Evolutionary conservation across 352 stramenopile species (phyloP).

Genomic region (Globisporangium mamillatum): DNA sequence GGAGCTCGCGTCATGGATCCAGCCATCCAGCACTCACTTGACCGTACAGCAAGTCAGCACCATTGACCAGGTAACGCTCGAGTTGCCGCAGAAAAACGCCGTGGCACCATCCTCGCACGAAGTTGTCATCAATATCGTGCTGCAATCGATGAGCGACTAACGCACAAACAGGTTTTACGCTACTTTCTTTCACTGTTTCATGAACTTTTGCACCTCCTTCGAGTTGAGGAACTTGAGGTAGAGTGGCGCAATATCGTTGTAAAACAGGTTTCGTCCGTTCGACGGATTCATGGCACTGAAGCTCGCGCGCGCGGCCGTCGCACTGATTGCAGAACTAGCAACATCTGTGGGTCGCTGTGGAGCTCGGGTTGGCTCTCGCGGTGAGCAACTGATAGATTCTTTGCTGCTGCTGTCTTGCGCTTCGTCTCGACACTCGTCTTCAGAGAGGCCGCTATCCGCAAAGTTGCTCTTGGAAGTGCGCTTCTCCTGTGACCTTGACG

Average conservation of each 20-base stretch:
- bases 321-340: not conserved
- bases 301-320: not conserved
- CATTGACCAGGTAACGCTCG: no score
- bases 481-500: not conserved
- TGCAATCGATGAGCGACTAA: no score
- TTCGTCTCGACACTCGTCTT: no score
- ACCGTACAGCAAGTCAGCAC: no score
- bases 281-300: slow-evolving; percentile 10
- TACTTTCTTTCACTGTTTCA: slow-evolving; percentile 27
- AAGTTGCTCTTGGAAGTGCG: not conserved
- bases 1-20: no score
- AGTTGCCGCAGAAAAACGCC: no score
- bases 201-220: slow-evolving; percentile 54
- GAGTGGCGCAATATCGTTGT: slow-evolving; percentile 69
- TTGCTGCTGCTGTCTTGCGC: slow-evolving; percentile 2
- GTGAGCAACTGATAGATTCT: not conserved
- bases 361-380: not conserved
- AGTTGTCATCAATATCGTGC: no score
- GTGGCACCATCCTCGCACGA: no score
- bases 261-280: slow-evolving; percentile 49
- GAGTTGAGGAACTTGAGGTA: slow-evolving; percentile 77
- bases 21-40: no score
- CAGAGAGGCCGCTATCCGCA: not conserved
- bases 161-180: no score
- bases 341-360: not conserved